A percentile compares a stretch with the other conserved stretches of the same genome.
Evolutionary conservation across 306 rosid species (phyloP).

Genomic region (Rosa multiflora): DNA sequence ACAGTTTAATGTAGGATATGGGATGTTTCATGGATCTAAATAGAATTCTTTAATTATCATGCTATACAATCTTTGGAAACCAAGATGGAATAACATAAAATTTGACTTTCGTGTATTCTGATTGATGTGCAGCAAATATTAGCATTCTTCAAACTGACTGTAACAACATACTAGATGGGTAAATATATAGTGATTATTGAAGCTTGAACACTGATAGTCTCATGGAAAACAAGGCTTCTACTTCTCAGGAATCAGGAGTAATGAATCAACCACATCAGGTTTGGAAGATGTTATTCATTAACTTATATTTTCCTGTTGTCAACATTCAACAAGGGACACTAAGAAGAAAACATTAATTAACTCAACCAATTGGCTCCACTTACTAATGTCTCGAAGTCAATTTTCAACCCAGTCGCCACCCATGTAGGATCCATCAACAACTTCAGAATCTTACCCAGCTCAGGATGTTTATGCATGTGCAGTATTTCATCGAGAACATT

Average conservation of each 20-base stretch:
- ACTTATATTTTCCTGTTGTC: neutral
- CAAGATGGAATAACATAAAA: neutral
- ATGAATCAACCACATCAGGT: neutral
- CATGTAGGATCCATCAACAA: constrained; percentile 85
- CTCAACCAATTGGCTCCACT: constrained; percentile 33
- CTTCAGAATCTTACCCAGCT: constrained; percentile 68
- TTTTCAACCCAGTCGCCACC: constrained; percentile 86
- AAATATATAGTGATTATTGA: neutral
- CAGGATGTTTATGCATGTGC: constrained; percentile 59
- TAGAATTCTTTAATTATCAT: neutral
- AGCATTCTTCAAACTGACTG: neutral
- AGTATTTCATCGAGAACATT: constrained; percentile 81
- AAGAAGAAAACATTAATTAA: neutral
- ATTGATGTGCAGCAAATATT: neutral
- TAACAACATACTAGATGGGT: neutral
- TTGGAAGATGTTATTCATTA: neutral
- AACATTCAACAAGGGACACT: constrained; percentile 6
- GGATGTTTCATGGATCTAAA: neutral
- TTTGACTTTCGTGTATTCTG: neutral
- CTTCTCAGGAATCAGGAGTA: neutral
- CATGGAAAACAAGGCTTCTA: neutral
- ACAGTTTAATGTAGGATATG: neutral
- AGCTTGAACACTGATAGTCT: neutral
- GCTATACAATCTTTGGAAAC: neutral
- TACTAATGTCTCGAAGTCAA: constrained; percentile 74